Evolutionary conservation across 192 early-diverging fungal genomes (phyloP).

Genomic region (Piromyces finnis): DNA sequence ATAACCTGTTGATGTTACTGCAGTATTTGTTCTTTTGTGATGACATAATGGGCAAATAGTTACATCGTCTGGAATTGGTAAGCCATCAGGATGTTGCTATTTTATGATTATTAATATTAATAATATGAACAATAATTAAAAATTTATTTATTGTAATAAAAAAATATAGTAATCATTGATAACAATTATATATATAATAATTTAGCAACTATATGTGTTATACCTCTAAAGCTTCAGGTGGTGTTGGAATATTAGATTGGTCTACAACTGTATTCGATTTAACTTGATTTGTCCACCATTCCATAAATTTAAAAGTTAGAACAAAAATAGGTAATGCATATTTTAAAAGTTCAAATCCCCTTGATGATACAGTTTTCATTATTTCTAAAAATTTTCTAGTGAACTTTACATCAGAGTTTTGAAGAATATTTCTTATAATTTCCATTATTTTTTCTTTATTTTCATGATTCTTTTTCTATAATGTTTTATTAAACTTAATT

Average conservation of each 20-base stretch:
- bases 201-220: too few relatives aligned
- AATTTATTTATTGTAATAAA: too few relatives aligned
- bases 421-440: neutral
- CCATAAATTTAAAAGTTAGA: slow-evolving; percentile 84
- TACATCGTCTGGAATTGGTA: slow-evolving; percentile 46
- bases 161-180: too few relatives aligned
- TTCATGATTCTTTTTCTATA: neutral
- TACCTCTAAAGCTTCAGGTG: slow-evolving; percentile 54
- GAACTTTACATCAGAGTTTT: neutral
- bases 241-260: slow-evolving; percentile 38
- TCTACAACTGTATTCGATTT: slow-evolving; percentile 14
- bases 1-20: slow-evolving; percentile 71
- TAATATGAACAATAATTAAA: too few relatives aligned
- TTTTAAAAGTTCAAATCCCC: slow-evolving; percentile 46
- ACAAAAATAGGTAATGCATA: slow-evolving; percentile 70
- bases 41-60: slow-evolving; percentile 68
- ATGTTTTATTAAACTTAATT: neutral
- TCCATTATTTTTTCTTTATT: neutral
- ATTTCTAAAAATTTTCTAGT: neutral
- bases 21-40: slow-evolving; percentile 57
- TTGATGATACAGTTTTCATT: neutral
- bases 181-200: too few relatives aligned
- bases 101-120: too few relatives aligned
- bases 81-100: slow-evolving; percentile 58
- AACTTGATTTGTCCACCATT: slow-evolving; percentile 89